Evolutionary conservation across 2,329 filamentous ascomycete genomes (phyloP).

Genomic region (Pseudogymnoascus sp.): DNA sequence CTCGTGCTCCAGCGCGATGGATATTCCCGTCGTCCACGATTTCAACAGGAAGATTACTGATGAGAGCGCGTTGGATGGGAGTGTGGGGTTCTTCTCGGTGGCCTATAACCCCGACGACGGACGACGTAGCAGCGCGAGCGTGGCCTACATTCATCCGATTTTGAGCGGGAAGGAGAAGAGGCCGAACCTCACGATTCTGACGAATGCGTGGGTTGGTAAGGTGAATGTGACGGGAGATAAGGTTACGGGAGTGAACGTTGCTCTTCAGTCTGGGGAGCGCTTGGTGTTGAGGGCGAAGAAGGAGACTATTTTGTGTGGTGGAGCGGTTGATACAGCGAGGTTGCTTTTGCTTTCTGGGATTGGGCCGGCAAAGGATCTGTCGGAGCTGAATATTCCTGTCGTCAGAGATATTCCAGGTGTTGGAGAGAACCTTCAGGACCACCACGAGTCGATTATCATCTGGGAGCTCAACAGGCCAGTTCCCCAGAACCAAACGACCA

Average conservation of each 20-base stretch:
- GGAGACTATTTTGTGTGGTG: constrained; percentile 53
- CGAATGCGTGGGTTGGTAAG: constrained; percentile 79
- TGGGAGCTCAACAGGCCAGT: constrained; percentile 35
- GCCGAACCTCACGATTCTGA: constrained; percentile 77
- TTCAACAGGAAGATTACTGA: constrained; percentile 78
- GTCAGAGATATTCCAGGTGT: constrained; percentile 27
- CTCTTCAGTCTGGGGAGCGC: constrained; percentile 43
- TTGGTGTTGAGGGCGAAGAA: constrained; percentile 54
- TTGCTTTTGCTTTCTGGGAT: constrained; percentile 33
- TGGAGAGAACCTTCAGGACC: constrained; percentile 30
- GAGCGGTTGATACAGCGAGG: constrained; percentile 31
- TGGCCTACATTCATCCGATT: constrained; percentile 90
- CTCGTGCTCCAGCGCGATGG: constrained; percentile 67
- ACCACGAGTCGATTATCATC: constrained; percentile 39
- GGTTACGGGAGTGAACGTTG: constrained; percentile 67
- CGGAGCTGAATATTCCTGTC: constrained; percentile 25
- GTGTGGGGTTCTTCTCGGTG: constrained; percentile 84
- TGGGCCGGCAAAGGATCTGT: constrained; percentile 26
- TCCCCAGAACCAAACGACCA: constrained; percentile 29
- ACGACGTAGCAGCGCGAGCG: constrained; percentile 73
- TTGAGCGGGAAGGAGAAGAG: constrained; percentile 73
- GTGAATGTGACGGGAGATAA: constrained; percentile 62
- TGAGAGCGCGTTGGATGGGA: constrained; percentile 62
- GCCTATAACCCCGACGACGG: constrained; percentile 87
- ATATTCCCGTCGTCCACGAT: constrained; percentile 73